Base-by-base conservation (phyloP, 148 eudicot species). In the Polygonum maritimum region DNA sequence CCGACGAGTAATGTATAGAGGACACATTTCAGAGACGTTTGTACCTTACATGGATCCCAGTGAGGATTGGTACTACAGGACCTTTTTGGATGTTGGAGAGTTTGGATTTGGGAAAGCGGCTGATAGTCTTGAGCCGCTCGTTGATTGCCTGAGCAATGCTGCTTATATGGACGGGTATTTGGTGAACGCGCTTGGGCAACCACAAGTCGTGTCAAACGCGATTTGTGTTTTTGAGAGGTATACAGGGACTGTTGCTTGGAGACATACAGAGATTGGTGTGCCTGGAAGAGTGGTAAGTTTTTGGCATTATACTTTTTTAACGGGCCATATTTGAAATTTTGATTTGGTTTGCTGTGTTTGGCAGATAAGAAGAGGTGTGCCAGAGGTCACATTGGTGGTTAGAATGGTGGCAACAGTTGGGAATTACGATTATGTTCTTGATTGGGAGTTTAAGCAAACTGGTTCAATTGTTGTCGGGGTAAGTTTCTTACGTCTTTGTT, bases 11-110 rank as follows among this genome's bases (percentile, higher is more conserved):
- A 76, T 94, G n/a, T 94, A 94, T 21, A 89, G 91, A 69, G 98
- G 92, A 1, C 91, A 89, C 40, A 89, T 91, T 12, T 91, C 94
- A 0, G 98, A 94, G 80, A 89, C 93, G 12, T 91, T 94, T 80
- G 97, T 94, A 7, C 97, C 97, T 0, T 94, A 94, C 71, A 94
- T 91, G 98, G 95, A 94, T 80, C 95, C 94, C 0, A 85, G 85
- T 0, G 78, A 67, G 15, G 97, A 91, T 57, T 94, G 98, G 97
- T 89, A 93, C 76, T 88, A 79, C 44, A 82, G 89, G 81, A 91
- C 98, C 0, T 93, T 85, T 65, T 77, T 93, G 92, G 98, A 93
- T 48, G 69, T 85, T 0, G 98, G 98, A 5, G 98, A 94, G 71
- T 94, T 80, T 52, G 98, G 98, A 35, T 94, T 94, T 15, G 98